Base-by-base conservation (phyloP, 768 basidiomycete species). In the Serendipita vermifera region DNA sequence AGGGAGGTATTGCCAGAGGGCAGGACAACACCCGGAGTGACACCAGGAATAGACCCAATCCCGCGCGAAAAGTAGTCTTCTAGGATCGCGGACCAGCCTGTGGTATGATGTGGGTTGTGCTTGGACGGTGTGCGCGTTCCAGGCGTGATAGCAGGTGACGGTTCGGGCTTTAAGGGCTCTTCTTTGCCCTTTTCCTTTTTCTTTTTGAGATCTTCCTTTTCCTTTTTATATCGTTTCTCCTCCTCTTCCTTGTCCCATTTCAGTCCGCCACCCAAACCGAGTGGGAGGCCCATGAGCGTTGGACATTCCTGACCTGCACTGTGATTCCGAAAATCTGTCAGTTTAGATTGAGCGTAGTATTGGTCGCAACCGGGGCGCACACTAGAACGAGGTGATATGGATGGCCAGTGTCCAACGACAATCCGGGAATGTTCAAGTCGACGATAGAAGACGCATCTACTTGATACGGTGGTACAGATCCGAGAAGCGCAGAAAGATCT, bases 281-380 rank as follows among this genome's bases (percentile, higher is more conserved):
- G 80, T 3, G 86, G 86, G 40, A 87, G 81, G 20, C 85, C 84
- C 84, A 56, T 24, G 20, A 29, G 70, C n/a, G 82, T 85, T 4
- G 86, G 86, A 63, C 86, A 89, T 72, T 88, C 86, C 65, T 89
- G 86, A 26, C 85, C 85, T 9, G 75, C 76, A 43, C 76, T 77
- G 31, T 73, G 70, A 33, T 41, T 43, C 55, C 27, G 20, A 55
- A 41, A 55, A 40, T 5, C 53, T 36, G 15, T 39, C 5, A 32
- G 53, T 2, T 15, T 15, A 32, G 31, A 14, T 13, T 27, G 41
- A 14, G 26, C 11, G 20, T 41, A 57, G 33, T 3, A 6, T 27
- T 27, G 15, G 29, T 29, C 5, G 33, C 13, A 14, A 3, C 15
- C 53, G 6, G 29, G 1, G 69, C 83, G 67, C 66, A 87, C 85